These are phyloP conservation scores for Eragrostis curvula DNA, from an alignment of 176 grass and related monocot genomes.

Conservation along the genomic window DNA sequence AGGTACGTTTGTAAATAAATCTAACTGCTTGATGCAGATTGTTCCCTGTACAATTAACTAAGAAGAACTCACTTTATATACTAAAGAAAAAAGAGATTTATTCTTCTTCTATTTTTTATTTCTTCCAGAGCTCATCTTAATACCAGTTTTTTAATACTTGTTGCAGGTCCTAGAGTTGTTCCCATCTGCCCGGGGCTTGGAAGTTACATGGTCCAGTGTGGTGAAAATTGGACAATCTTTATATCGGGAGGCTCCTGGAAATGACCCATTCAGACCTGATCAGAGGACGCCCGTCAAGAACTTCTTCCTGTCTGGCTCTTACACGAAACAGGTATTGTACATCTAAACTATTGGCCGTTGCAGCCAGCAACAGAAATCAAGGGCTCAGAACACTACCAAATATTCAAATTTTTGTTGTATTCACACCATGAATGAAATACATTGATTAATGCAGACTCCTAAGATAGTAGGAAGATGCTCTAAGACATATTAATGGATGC, in stretches of 20 bases:
- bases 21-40: not conserved
- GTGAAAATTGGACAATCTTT: slow-evolving; percentile 95
- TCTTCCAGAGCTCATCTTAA: slow-evolving; percentile 17
- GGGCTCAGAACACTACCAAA: slow-evolving; percentile 12
- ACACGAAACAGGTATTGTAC: slow-evolving; percentile 86
- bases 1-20: slow-evolving; percentile 52
- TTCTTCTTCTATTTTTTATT: slow-evolving; percentile 13
- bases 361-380: not conserved
- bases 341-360: not conserved
- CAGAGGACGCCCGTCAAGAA: slow-evolving; percentile 94
- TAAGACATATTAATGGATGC: slow-evolving; percentile 5
- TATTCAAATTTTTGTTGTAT: not conserved
- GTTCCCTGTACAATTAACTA: not conserved
- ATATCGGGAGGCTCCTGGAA: slow-evolving; percentile 96
- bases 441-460: not conserved
- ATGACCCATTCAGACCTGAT: slow-evolving; percentile 95
- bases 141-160: slow-evolving; percentile 12
- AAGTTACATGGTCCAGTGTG: slow-evolving; percentile 88
- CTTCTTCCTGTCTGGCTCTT: slow-evolving; percentile 95
- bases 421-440: not conserved
- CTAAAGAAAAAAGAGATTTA: not conserved
- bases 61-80: not conserved
- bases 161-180: slow-evolving; percentile 85
- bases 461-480: not conserved
- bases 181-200: slow-evolving; percentile 77